Percentiles rank a stretch among this genome's conserved stretches.
These are phyloP conservation scores for Omphalea diandra DNA, from an alignment of 441 rosid species.

Conservation along the genomic window DNA sequence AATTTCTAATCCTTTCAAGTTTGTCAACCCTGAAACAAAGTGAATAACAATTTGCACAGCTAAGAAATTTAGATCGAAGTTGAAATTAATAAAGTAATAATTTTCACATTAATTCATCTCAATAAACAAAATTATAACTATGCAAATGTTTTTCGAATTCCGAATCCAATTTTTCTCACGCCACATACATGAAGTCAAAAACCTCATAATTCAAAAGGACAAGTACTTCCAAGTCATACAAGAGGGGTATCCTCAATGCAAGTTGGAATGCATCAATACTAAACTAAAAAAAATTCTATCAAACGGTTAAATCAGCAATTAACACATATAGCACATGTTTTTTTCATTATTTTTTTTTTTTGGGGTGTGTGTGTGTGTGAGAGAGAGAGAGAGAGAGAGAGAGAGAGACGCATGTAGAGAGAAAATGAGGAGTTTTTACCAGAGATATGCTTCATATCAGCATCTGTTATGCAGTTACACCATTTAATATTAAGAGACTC, in stretches of 20 bases:
- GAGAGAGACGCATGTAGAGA: no score
- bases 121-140: background rate
- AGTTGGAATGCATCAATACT: background rate
- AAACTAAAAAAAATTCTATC: background rate
- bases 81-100: background rate
- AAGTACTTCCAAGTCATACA: background rate
- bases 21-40: conserved; percentile 54
- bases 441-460: conserved; percentile 65
- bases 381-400: background rate
- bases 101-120: background rate
- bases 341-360: background rate
- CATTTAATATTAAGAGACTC: conserved; percentile 73
- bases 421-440: no score
- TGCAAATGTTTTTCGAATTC: background rate
- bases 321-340: background rate
- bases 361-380: background rate
- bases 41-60: background rate
- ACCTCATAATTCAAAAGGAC: no score
- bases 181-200: background rate
- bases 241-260: background rate
- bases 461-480: conserved; percentile 75
- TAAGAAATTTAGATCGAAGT: background rate
- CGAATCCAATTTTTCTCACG: background rate
- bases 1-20: conserved; percentile 60
- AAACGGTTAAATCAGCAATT: background rate